Base-by-base conservation (phyloP, 2,329 filamentous ascomycete species). In the Penicillium rolfsii region DNA sequence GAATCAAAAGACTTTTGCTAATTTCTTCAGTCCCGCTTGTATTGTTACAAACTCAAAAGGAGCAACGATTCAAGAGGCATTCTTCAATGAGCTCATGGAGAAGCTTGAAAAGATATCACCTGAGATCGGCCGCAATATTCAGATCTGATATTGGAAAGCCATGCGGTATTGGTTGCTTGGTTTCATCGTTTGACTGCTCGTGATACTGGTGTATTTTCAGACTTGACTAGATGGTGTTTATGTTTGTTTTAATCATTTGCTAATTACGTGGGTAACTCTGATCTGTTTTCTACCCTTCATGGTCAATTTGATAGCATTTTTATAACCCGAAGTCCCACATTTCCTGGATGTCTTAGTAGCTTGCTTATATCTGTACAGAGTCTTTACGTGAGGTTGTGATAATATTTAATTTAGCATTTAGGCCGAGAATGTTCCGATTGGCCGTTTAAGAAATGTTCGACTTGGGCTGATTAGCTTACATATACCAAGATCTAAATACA, bases 61-160 rank as follows among this genome's bases (percentile, higher is more conserved):
- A 9, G 22, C 52, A 30, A 22, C 16, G 8, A 52, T 64, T 2
- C 55, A 69, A 56, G 35, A 58, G 19, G 60, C 61, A 9, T 68
- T 69, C 50, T 61, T 57, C 26, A 45, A 56, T 5, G 64, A 68
- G 26, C 40, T 69, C 16, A 24, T 68, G 3, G 14, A 65, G 9
- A 65, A 60, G 26, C 53, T 69, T n/a, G 59, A 61, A 28, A 49
- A 46, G 7, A 60, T 67, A 53, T 38, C 64, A 19, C 61, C 65
- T 4, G 66, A 57, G 12, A 48, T 70, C 59, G 63, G 67, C 48
- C 41, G n/a, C 5, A 48, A 11, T 48, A 28, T 48, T n/a, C 12
- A 30, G 45, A 9, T 30, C 16, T 28, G 45, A 30, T 26, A 24
- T 16, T 14, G 28, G 5, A 7, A 6, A 28, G 14, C 3, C 4